These are phyloP conservation scores for Aspergillus bridgeri DNA, from an alignment of 495 filamentous ascomycete species.

Conservation along the genomic window DNA sequence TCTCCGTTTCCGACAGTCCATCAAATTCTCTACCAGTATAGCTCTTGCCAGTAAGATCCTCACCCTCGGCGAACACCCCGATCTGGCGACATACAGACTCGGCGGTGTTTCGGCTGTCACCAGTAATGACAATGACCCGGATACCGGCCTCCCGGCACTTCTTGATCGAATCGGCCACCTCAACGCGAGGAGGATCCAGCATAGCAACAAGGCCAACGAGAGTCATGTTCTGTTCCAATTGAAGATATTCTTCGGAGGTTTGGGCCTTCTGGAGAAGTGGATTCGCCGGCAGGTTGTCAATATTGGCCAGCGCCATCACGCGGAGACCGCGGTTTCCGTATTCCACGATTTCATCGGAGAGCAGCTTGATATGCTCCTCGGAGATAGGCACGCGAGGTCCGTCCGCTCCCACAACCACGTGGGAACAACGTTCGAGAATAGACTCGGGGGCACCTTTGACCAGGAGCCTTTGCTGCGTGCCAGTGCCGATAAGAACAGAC, in stretches of 20 bases:
- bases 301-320: conserved; percentile 85
- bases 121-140: conserved; percentile 95
- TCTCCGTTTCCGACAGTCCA: conserved; percentile 69
- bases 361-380: conserved; percentile 59
- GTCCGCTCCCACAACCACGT: conserved; percentile 67
- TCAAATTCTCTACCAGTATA: conserved; percentile 96
- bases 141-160: conserved; percentile 93
- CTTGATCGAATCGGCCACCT: conserved; percentile 79
- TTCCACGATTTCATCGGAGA: conserved; percentile 75
- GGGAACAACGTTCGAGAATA: conserved; percentile 85
- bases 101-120: conserved; percentile 95
- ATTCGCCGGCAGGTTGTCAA: conserved; percentile 68
- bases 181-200: conserved; percentile 95
- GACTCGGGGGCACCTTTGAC: conserved; percentile 97
- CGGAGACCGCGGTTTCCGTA: conserved; percentile 91
- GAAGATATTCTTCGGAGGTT: conserved; percentile 75
- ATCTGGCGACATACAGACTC: conserved; percentile 98
- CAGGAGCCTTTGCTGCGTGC: conserved; percentile 69
- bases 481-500: conserved; percentile 83
- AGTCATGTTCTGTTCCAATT: conserved; percentile 91
- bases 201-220: conserved; percentile 91
- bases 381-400: conserved; percentile 71
- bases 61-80: conserved; percentile 80
- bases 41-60: conserved; percentile 87
- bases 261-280: conserved; percentile 69